These are phyloP conservation scores for Penicillium sclerotigenum DNA, from an alignment of 2,329 filamentous ascomycete species.

Conservation along the genomic window DNA sequence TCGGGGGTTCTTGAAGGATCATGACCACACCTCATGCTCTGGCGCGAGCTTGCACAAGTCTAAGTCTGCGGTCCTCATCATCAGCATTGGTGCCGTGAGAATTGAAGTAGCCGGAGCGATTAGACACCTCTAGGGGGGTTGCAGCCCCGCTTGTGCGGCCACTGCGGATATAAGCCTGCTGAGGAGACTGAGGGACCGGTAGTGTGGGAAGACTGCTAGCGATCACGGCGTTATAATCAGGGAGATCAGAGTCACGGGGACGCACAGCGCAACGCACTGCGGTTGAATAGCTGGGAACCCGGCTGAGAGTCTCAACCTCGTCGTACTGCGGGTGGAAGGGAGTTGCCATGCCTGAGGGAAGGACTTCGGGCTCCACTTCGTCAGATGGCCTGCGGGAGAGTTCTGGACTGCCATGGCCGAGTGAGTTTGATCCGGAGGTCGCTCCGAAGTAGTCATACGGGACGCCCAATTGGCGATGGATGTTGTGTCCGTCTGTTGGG, in stretches of 20 bases:
- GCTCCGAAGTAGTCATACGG: slow-evolving; percentile 34
- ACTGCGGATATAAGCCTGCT: slow-evolving; percentile 39
- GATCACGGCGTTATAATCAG: slow-evolving; percentile 63
- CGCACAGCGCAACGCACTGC: slow-evolving; percentile 65
- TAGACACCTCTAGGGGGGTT: slow-evolving; percentile 29
- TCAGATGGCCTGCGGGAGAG: slow-evolving; percentile 48
- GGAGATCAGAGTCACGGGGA: slow-evolving; percentile 53
- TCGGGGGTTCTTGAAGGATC: neutral
- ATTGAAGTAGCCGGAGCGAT: slow-evolving; percentile 26
- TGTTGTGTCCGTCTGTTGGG: slow-evolving; percentile 20
- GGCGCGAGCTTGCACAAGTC: slow-evolving; percentile 41
- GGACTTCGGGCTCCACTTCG: slow-evolving; percentile 47
- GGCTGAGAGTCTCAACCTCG: slow-evolving; percentile 64
- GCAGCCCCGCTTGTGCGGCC: slow-evolving; percentile 33
- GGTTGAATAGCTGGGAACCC: slow-evolving; percentile 74
- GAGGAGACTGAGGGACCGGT: slow-evolving; percentile 35
- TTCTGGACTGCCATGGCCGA: slow-evolving; percentile 33
- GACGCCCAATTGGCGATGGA: slow-evolving; percentile 27
- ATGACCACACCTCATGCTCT: slow-evolving; percentile 22
- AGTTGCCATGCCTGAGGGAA: slow-evolving; percentile 43
- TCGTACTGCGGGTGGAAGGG: slow-evolving; percentile 45
- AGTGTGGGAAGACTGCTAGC: slow-evolving; percentile 28
- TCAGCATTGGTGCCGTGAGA: slow-evolving; percentile 30
- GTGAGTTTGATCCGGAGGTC: slow-evolving; percentile 32
- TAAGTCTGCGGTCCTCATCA: slow-evolving; percentile 41